Evolutionary conservation across 257 asterid species (phyloP), one percentile per base, ranked within the genome.

Genomic region (Nicotiana attenuata): DNA sequence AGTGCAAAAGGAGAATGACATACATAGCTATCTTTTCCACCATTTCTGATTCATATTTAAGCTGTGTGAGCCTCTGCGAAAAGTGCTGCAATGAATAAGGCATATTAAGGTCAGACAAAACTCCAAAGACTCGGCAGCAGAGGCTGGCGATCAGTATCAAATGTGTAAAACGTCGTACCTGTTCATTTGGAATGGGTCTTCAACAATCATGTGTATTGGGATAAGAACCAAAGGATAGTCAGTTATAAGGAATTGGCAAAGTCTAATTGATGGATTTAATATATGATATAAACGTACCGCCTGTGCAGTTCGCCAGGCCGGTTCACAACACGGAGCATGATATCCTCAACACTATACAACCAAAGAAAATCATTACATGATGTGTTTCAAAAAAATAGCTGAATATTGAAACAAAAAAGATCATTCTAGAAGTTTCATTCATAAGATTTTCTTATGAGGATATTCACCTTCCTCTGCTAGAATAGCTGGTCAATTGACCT

Each of bases 21-120:
- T 88, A 93, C 97, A 47, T 47, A 10, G 95, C 88, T 45, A 91
- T 84, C 76, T 89, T 93, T 50, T 90, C 92, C 24, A 93, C 86
- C 94, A 92, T 84, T 84, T 88, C 82, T 3, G 86, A 85, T 84
- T 93, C 97, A 63, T 77, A 28, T 81, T 91, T 92, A 55, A 88
- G 41, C 52, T 93, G 89, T 86, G 85, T 88, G 61, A 93, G 88
- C 84, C 60, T 91, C 65, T 80, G 87, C 29, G 87, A 81, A 86
- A 93, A 77, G 29, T 81, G 80, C 94, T 93, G 81, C 84, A 83
- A 82, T 67, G 41, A 19, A 82, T 47, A 77, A 76, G 59, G 41
- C 19, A 65, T n/a, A 41, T 78, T 45, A 80, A 59, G 53, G 24
- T 50, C 41, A 50, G 80, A 50, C 16, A 41, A 75, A 24, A 50